Evolutionary conservation across 805 yeast genomes (phyloP).

Genomic region (Cyberlindnera misumaiensis): DNA sequence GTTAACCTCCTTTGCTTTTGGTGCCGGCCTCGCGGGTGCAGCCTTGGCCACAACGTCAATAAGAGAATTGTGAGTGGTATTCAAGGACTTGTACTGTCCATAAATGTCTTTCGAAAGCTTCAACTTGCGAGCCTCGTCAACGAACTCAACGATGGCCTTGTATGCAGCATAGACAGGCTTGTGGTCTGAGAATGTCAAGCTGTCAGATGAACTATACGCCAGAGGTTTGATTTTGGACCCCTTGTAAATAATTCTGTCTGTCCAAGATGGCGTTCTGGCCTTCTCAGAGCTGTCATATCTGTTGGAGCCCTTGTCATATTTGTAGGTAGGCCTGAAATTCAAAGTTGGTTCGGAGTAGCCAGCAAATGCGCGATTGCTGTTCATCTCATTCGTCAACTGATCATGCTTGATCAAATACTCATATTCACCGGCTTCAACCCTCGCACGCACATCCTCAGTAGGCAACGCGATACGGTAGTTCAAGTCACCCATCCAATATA

Average conservation of each 20-base stretch:
- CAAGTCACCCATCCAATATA: constrained; percentile 93
- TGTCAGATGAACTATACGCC: constrained; percentile 61
- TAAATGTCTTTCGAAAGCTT: constrained; percentile 53
- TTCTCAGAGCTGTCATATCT: constrained; percentile 86
- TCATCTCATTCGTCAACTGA: constrained; percentile 74
- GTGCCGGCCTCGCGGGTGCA: not conserved
- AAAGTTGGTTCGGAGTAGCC: constrained; percentile 73
- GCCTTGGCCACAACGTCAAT: constrained; percentile 10
- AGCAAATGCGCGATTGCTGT: constrained; percentile 58
- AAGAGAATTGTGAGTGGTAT: constrained; percentile 19
- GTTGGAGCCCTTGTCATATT: constrained; percentile 79
- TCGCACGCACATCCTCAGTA: constrained; percentile 65
- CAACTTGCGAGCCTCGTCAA: constrained; percentile 58
- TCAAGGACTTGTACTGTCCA: constrained; percentile 40
- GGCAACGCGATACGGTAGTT: constrained; percentile 72
- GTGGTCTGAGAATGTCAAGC: constrained; percentile 72
- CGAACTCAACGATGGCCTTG: constrained; percentile 53
- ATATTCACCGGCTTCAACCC: constrained; percentile 39
- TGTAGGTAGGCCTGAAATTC: constrained; percentile 83
- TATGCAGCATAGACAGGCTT: constrained; percentile 87
- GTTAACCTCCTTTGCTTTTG: constrained; percentile 9
- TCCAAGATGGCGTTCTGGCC: constrained; percentile 93
- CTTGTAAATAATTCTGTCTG: constrained; percentile 74
- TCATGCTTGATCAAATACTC: constrained; percentile 58
- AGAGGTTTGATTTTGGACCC: constrained; percentile 55